Conservation (phyloP, 192 early-diverging fungal species). For the Coemansia sp. region DNA sequence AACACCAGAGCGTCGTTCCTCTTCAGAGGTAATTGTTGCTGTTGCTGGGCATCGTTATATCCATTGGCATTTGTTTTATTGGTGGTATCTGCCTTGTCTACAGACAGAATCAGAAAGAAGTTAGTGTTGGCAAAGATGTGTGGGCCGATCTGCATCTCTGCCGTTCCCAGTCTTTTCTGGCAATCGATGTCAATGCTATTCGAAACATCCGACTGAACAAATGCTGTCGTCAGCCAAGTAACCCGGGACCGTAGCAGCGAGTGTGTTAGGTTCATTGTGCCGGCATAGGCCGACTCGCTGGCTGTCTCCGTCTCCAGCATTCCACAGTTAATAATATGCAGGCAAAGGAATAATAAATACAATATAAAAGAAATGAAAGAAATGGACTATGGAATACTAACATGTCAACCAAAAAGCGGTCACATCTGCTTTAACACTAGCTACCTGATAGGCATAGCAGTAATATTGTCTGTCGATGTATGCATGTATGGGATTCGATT, state of each 20-base stretch:
- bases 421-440: too few relatives aligned
- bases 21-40: neutral
- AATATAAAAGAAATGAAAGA: too few relatives aligned
- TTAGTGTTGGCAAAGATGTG: slow-evolving; percentile 53
- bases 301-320: slow-evolving; percentile 11
- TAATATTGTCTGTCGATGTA: too few relatives aligned
- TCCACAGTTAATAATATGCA: neutral
- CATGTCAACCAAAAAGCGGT: too few relatives aligned
- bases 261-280: slow-evolving; percentile 36
- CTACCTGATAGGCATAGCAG: too few relatives aligned
- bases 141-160: slow-evolving; percentile 59
- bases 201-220: slow-evolving; percentile 15
- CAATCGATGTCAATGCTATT: neutral
- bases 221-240: slow-evolving; percentile 37
- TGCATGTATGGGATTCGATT: too few relatives aligned
- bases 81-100: neutral
- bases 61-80: neutral
- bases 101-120: slow-evolving; percentile 38
- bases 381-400: too few relatives aligned
- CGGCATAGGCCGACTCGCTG: slow-evolving; percentile 11
- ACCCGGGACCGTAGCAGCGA: slow-evolving; percentile 45
- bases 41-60: slow-evolving; percentile 1
- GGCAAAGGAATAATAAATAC: too few relatives aligned
- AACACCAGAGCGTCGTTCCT: slow-evolving; percentile 39
- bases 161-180: slow-evolving; percentile 21